Conservation (phyloP, 441 rosid genomes). For the Melastoma candidum region DNA sequence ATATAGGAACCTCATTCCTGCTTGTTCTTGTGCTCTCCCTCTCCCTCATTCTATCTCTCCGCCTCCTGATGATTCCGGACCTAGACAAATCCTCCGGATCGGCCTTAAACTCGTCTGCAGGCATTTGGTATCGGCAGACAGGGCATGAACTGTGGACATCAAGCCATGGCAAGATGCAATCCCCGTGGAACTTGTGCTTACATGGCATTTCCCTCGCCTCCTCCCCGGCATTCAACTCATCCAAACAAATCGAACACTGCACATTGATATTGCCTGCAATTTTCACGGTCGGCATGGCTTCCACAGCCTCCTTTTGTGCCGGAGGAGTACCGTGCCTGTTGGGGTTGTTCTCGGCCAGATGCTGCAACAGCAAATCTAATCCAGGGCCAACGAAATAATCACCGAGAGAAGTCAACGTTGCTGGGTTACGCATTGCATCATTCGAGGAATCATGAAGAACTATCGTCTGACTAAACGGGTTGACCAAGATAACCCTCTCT, state of each 20-base stretch:
- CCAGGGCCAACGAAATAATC: conserved; percentile 70
- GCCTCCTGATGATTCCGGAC: conserved; percentile 1
- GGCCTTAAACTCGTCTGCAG: conserved; percentile 38
- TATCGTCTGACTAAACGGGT: conserved; percentile 36
- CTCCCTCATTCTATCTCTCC: conserved; percentile 1
- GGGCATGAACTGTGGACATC: conserved; percentile 79
- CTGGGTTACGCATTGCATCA: conserved; percentile 18
- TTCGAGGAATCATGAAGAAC: conserved; percentile 24
- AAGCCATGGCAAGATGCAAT: conserved; percentile 75
- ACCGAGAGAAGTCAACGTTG: conserved; percentile 25
- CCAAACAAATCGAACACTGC: conserved; percentile 49
- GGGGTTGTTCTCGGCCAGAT: conserved; percentile 63
- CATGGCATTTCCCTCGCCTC: conserved; percentile 69
- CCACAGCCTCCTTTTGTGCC: conserved; percentile 45
- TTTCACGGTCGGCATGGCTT: conserved; percentile 45
- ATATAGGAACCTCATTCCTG: too few relatives aligned
- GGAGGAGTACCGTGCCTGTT: conserved; percentile 65
- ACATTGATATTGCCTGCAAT: conserved; percentile 31
- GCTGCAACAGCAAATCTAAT: conserved; percentile 58
- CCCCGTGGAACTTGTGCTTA: conserved; percentile 54
- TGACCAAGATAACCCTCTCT: conserved; percentile 25
- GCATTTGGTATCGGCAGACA: conserved; percentile 60
- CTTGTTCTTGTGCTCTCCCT: background rate
- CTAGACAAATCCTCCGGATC: conserved; percentile 20
- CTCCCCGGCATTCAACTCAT: conserved; percentile 38